Conservation (phyloP, 441 rosid genomes). For the Corymbia citriodora region DNA sequence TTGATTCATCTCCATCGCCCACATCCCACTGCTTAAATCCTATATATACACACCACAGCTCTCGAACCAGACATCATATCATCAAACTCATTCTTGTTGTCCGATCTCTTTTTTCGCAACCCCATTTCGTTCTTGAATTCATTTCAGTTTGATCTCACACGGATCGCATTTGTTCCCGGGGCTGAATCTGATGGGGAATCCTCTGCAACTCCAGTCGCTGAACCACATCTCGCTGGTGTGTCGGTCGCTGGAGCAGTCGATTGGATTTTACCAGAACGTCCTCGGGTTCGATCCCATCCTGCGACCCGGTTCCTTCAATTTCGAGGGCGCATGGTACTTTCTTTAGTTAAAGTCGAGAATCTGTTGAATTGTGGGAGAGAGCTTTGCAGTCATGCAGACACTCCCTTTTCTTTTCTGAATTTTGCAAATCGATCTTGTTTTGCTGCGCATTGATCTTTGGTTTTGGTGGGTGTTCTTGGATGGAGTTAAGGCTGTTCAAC, state of each 20-base stretch:
- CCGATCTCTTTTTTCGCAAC: background rate
- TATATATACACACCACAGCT: background rate
- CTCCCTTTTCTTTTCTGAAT: background rate
- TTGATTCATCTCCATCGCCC: background rate
- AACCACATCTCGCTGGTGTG: constrained; percentile 33
- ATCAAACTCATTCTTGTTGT: background rate
- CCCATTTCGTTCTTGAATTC: background rate
- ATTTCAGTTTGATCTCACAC: background rate
- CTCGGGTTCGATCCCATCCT: constrained; percentile 30
- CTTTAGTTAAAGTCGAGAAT: background rate
- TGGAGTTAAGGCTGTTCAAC: constrained; percentile 22
- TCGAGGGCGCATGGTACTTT: constrained; percentile 33
- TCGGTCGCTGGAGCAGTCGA: constrained; percentile 22
- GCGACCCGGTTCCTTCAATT: constrained; percentile 29
- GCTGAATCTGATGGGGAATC: constrained; percentile 11
- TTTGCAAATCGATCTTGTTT: background rate
- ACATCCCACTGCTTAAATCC: background rate
- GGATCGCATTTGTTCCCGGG: background rate
- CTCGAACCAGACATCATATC: background rate
- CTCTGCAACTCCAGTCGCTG: constrained; percentile 26
- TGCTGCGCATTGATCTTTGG: background rate
- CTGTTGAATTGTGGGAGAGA: background rate
- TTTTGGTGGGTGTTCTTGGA: background rate
- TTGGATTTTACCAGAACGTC: constrained; percentile 28
- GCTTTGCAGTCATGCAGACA: background rate